Percentiles rank a stretch among this genome's conserved stretches.
Conservation (phyloP, 192 early-diverging fungal genomes). For the Helicostylum pulchrum region DNA sequence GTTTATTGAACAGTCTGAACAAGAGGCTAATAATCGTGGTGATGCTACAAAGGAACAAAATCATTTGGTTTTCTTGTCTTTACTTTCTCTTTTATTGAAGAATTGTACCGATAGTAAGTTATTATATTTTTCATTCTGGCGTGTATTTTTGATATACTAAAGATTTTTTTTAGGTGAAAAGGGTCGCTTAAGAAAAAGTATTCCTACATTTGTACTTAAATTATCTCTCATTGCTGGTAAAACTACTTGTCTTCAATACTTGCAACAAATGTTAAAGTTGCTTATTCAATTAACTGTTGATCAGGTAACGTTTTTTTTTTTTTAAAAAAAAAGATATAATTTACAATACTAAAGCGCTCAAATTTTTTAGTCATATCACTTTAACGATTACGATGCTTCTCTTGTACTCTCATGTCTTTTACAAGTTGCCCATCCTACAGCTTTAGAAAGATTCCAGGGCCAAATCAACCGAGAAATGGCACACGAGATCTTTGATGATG, state of each 20-base stretch:
- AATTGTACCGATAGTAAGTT: constrained; percentile 22
- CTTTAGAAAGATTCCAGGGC: neutral
- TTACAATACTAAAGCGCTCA: neutral
- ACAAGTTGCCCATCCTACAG: constrained; percentile 18
- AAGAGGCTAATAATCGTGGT: neutral
- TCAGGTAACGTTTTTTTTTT: constrained; percentile 20
- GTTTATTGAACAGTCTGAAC: constrained; percentile 13
- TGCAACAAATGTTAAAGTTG: constrained; percentile 34
- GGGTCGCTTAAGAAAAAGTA: constrained; percentile 33
- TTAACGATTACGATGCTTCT: constrained; percentile 43
- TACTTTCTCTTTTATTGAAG: constrained; percentile 19
- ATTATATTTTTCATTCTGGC: neutral
- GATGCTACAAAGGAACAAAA: neutral
- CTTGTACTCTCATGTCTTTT: constrained; percentile 36
- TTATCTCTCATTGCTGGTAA: constrained; percentile 38
- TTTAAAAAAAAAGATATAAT: too few species aligned
- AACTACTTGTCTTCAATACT: constrained; percentile 34
- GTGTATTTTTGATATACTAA: too few species aligned
- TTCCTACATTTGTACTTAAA: constrained; percentile 36
- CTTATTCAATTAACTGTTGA: constrained; percentile 38
- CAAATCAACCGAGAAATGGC: constrained; percentile 21
- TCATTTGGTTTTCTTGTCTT: constrained; percentile 8
- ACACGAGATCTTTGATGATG: constrained; percentile 44
- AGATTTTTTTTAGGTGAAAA: constrained; percentile 33
- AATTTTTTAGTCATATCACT: constrained; percentile 33